Evolutionary conservation across 108 stramenopile species (phyloP).

Genomic region (Schizochytrium sp.): DNA sequence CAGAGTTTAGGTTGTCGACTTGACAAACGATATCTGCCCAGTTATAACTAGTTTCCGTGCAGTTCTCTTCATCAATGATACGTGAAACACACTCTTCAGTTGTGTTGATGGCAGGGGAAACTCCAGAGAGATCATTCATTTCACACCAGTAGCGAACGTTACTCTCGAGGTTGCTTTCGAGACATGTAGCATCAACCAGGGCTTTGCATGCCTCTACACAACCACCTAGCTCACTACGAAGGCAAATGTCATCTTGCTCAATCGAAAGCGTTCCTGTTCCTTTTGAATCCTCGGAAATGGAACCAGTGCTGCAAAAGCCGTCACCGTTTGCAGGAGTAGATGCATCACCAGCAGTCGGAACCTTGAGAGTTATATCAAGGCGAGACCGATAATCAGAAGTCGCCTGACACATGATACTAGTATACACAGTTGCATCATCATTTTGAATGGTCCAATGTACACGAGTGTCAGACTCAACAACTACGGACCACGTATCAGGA

Average conservation of each 20-base stretch:
- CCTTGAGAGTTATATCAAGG: constrained; percentile 4
- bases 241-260: neutral
- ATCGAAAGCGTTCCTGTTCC: neutral
- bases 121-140: neutral
- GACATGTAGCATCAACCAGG: constrained; percentile 7
- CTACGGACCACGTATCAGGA: neutral
- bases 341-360: neutral
- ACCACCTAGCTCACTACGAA: neutral
- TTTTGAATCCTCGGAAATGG: neutral
- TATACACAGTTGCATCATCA: neutral
- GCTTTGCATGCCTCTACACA: constrained; percentile 44
- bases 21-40: constrained; percentile 29
- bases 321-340: neutral
- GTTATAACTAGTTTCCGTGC: neutral
- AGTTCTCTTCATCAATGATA: neutral
- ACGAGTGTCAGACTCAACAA: neutral
- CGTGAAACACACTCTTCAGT: neutral
- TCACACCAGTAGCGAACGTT: constrained; percentile 1
- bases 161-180: neutral
- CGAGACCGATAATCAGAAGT: constrained; percentile 27
- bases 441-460: neutral
- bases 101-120: neutral
- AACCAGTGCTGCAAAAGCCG: constrained; percentile 29
- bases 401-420: neutral
- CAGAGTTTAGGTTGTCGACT: constrained; percentile 25